These are phyloP conservation scores for Pichia sp. DNA, from an alignment of 1,139 yeast species.

Conservation along the genomic window DNA sequence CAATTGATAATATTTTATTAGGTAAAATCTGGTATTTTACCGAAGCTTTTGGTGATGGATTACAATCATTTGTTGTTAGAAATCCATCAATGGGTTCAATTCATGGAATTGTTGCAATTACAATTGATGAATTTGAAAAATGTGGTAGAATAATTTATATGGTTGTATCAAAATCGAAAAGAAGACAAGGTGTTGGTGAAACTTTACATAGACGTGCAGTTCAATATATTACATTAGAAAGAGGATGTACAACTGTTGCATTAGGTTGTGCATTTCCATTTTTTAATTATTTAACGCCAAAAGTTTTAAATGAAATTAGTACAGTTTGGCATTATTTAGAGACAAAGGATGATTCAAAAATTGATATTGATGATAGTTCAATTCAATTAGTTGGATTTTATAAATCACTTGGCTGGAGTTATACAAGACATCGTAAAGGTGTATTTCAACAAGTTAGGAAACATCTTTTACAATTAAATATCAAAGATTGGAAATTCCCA, in stretches of 20 bases:
- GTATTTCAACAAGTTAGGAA: slow-evolving; percentile 19
- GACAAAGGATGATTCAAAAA: slow-evolving; percentile 6
- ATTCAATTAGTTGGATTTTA: slow-evolving; percentile 16
- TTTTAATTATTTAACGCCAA: slow-evolving; percentile 35
- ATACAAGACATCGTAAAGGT: slow-evolving; percentile 13
- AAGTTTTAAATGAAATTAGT: slow-evolving; percentile 13
- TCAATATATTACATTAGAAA: slow-evolving; percentile 43
- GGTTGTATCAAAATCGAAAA: slow-evolving; percentile 50
- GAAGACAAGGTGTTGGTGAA: slow-evolving; percentile 54
- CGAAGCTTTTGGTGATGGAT: slow-evolving; percentile 17
- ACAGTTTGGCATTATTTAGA: slow-evolving; percentile 14
- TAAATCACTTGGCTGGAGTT: slow-evolving; percentile 21
- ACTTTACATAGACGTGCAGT: slow-evolving; percentile 52
- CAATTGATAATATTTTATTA: slow-evolving; percentile 13
- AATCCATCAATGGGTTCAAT: slow-evolving; percentile 52
- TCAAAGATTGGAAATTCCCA: slow-evolving; percentile 35
- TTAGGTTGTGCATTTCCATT: slow-evolving; percentile 53
- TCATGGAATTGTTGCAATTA: slow-evolving; percentile 54
- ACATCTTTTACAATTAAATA: slow-evolving; percentile 36
- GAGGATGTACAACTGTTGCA: slow-evolving; percentile 37
- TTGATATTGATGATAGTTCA: slow-evolving; percentile 7
- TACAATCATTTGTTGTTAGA: slow-evolving; percentile 53
- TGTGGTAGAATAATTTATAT: slow-evolving; percentile 45
- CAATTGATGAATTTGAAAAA: slow-evolving; percentile 38
- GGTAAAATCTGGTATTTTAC: slow-evolving; percentile 2